Base-by-base conservation (phyloP, 495 filamentous ascomycete genomes). In the Sordaria brevicollis region DNA sequence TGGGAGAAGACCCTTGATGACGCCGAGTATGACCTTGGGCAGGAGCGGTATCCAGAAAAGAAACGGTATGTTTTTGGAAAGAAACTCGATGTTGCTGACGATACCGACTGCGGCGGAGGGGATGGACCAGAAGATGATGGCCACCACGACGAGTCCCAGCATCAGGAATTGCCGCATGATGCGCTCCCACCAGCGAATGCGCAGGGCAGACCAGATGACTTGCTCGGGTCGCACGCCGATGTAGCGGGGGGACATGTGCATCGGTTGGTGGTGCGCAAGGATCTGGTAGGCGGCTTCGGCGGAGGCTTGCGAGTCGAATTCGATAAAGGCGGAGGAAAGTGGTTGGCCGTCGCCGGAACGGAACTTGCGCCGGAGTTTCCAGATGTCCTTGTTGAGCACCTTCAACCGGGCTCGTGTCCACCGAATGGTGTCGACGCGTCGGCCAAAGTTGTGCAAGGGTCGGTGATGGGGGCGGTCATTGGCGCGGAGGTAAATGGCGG, bases 91-190 rank as follows among this genome's bases (percentile, higher is more conserved):
- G 76, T 97, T 92, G 41, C 92, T 94, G 69, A 96, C 86, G 13
- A 84, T 71, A 79, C 91, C 93, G 43, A 97, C 90, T 66, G 92
- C 81, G 11, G 90, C 90, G 39, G 93, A 90, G 5, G 93, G 93
- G 71, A 97, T 92, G 0, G 92, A 91, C 92, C 92, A 97, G 83
- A 97, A 96, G 72, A 96, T 84, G 77, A 97, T 89, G 74, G 92
- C 83, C 8, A 84, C 89, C 11, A 83, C 76, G 29, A 96, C 86
- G 75, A 90, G 85, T 66, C 82, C 84, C 65, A 90, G 81, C 33
- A 91, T 89, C 13, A 84, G 82, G 41, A 89, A 83, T 69, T 89
- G 83, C 65, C 92, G 88, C 66, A 92, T 82, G 65, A 95, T 82
- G 41, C 90, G 86, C 75, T 92, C 89, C 86, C 90, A 91, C 89